Evolutionary conservation across 2,329 filamentous ascomycete species (phyloP), one percentile per base, ranked within the genome.

Genomic region (Nothophoma quercina): DNA sequence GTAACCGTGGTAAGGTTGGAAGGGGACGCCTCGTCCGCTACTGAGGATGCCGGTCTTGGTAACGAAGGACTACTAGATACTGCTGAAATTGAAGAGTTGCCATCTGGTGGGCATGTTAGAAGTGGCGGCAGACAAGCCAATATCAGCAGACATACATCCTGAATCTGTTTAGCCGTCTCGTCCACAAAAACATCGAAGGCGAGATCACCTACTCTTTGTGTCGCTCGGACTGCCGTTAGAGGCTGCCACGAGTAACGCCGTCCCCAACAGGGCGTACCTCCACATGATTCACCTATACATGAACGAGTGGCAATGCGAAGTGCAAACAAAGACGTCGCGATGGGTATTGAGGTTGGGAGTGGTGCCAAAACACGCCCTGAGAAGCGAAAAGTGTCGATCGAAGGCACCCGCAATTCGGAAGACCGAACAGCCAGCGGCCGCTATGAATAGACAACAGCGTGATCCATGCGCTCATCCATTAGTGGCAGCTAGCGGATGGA

Each of bases 361-460:
- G 34, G 33, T 42, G 53, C 19, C 49, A 45, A 42, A 50, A 39
- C 36, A 56, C 28, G 54, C 47, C 21, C 15, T 19, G 38, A 41
- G 42, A 40, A 33, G 28, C 29, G 42, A 46, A 40, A 36, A 52
- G 42, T 15, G 21, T 46, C 36, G 47, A 15, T 33, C 34, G 50
- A 40, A 53, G 32, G 33, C 32, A 43, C 29, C 29, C 33, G 26
- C 32, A 53, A 40, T 16, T 35, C 28, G 26, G 26, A 28, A 43
- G 43, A 39, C 19, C 39, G 29, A 45, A 22, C 48, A 50, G 52
- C 51, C 38, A 41, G 12, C 50, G 41, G 49, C 51, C 55, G 55
- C 62, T 60, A 64, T 62, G 63, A 64, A 63, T 65, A 65, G 65
- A 52, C 39, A 50, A 26, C 48, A 41, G 43, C 51, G 55, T 55